A percentile compares a stretch with the other conserved stretches of the same genome.
phyloP scores from a whole-genome alignment of 2,329 filamentous ascomycete species.

The Arthrobotrys entomopaga region DNA sequence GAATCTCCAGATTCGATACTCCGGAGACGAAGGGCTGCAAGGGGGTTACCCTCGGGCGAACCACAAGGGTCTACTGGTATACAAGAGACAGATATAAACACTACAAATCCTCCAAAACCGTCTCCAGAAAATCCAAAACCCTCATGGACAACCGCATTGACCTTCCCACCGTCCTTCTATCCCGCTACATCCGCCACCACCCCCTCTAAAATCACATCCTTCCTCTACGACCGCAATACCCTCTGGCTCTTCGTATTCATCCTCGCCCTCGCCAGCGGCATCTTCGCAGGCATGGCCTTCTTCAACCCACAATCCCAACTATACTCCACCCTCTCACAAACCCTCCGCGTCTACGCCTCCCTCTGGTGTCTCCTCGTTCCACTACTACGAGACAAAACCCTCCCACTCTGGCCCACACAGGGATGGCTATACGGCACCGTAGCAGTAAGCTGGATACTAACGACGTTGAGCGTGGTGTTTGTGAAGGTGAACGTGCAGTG shows the following conservation, averaged over 20 bases:
- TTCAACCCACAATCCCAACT: conserved; percentile 1
- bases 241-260: conserved; percentile 17
- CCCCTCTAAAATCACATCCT: background rate
- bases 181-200: background rate
- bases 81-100: too few species aligned
- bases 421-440: conserved; percentile 12
- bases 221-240: conserved; percentile 13
- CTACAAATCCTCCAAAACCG: too few species aligned
- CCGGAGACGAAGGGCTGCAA: too few species aligned
- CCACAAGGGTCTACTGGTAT: too few species aligned
- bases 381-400: conserved; percentile 1
- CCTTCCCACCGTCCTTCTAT: too few species aligned
- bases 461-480: background rate
- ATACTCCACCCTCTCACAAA: conserved; percentile 8
- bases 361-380: conserved; percentile 12
- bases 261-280: conserved; percentile 1
- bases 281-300: conserved; percentile 13
- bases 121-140: too few species aligned
- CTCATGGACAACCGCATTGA: too few species aligned
- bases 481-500: background rate
- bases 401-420: conserved; percentile 5
- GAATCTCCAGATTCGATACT: too few species aligned
- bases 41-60: too few species aligned
- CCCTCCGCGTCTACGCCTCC: background rate
- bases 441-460: background rate